Percentiles rank a stretch among this genome's conserved stretches.
These are phyloP conservation scores for Camellia sinensis DNA, from an alignment of 148 eudicot genomes.

Conservation along the genomic window DNA sequence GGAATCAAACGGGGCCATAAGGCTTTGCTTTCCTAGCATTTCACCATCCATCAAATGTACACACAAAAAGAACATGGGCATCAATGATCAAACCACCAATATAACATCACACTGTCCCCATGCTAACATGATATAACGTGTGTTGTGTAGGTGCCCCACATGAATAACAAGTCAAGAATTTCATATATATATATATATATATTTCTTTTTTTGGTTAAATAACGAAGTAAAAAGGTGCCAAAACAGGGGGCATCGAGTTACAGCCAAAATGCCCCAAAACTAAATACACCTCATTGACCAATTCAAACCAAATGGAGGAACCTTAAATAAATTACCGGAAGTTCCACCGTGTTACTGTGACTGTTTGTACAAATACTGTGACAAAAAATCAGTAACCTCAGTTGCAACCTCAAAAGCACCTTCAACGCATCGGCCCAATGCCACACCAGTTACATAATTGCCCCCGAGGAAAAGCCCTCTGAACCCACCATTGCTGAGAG, in stretches of 20 bases:
- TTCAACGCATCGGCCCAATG: conserved; percentile 84
- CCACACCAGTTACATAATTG: conserved; percentile 81
- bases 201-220: too few relatives aligned
- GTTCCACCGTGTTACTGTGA: not conserved
- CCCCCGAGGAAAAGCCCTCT: conserved; percentile 78
- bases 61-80: too few relatives aligned
- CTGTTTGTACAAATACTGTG: conserved; percentile 32
- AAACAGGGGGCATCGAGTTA: not conserved
- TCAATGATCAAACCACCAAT: too few relatives aligned
- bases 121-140: too few relatives aligned
- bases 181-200: too few relatives aligned
- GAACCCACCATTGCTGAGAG: conserved; percentile 41
- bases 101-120: too few relatives aligned
- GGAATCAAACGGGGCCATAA: too few relatives aligned
- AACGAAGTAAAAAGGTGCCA: too few relatives aligned
- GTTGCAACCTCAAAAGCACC: conserved; percentile 68
- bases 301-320: not conserved
- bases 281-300: not conserved
- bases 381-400: conserved; percentile 54
- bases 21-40: too few relatives aligned
- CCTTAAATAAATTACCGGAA: not conserved
- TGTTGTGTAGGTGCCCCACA: too few relatives aligned
- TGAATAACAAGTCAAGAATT: too few relatives aligned
- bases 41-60: too few relatives aligned
- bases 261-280: not conserved